Conservation (phyloP, 352 stramenopile genomes). For the Phytophthora pseudosyringae region DNA sequence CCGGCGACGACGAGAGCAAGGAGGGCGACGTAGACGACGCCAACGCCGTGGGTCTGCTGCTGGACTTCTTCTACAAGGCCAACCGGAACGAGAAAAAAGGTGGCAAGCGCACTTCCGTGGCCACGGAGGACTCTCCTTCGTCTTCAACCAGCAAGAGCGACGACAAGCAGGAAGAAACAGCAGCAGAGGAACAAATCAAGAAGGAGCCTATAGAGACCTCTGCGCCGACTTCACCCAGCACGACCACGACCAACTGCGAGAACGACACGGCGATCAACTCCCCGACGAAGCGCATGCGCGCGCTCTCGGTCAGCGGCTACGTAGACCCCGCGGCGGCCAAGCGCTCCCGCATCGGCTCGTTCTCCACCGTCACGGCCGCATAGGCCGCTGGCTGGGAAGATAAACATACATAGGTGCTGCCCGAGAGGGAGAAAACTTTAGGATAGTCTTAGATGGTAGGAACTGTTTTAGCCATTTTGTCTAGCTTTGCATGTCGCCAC, state of each 20-base stretch:
- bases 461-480: conserved; percentile 31
- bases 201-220: conserved; percentile 36
- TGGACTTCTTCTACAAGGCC: conserved; percentile 87
- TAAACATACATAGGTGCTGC: not conserved
- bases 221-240: conserved; percentile 18
- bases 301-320: conserved; percentile 70
- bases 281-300: conserved; percentile 79
- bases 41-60: conserved; percentile 68
- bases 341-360: conserved; percentile 68
- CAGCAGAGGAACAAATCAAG: conserved; percentile 36
- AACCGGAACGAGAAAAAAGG: conserved; percentile 63
- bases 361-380: conserved; percentile 51
- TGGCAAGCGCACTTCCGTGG: conserved; percentile 13
- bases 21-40: conserved; percentile 59
- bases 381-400: conserved; percentile 18
- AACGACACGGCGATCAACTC: conserved; percentile 59
- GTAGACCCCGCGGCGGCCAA: conserved; percentile 60
- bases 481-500: conserved; percentile 21
- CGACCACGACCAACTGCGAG: conserved; percentile 27
- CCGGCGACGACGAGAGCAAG: conserved; percentile 28
- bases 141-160: not conserved
- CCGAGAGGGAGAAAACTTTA: conserved; percentile 23
- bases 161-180: conserved; percentile 22
- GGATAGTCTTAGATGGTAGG: conserved; percentile 40
- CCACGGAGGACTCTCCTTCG: conserved; percentile 9